Percentiles rank a stretch among this genome's conserved stretches.
Conservation (phyloP, 129 eudicot species). For the Deinandra increscens region DNA sequence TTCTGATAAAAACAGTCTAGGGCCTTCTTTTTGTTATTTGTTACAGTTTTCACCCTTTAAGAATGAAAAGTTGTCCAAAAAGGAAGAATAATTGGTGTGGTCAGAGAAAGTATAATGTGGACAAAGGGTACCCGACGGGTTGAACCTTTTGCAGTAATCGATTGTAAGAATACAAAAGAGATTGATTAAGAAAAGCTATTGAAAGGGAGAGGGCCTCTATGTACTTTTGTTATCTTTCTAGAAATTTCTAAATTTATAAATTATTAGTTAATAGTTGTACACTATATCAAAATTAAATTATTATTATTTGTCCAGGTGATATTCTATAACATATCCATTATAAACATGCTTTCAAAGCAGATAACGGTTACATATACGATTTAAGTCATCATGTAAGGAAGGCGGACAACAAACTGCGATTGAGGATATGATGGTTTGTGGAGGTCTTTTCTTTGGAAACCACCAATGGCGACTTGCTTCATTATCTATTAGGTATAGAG, state of each 20-base stretch:
- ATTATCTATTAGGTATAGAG: too few species aligned
- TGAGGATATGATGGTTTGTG: too few species aligned
- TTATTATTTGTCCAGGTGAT: too few species aligned
- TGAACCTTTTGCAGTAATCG: slow-evolving; percentile 46
- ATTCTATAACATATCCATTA: too few species aligned
- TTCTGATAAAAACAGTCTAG: slow-evolving; percentile 42
- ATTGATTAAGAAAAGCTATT: slow-evolving; percentile 15
- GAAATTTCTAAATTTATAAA: neutral
- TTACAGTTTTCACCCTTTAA: slow-evolving; percentile 21
- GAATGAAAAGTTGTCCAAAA: slow-evolving; percentile 7
- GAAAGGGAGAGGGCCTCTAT: slow-evolving; percentile 12
- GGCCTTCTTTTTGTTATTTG: slow-evolving; percentile 5
- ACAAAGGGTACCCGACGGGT: slow-evolving; percentile 62
- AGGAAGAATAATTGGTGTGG: slow-evolving; percentile 28
- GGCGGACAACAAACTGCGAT: too few species aligned
- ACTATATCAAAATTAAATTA: neutral
- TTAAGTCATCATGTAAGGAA: too few species aligned
- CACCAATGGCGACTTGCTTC: too few species aligned
- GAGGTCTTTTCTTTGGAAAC: too few species aligned
- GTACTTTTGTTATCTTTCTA: slow-evolving; percentile 22
- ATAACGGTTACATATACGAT: too few species aligned
- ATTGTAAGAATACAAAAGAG: slow-evolving; percentile 33
- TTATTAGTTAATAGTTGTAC: neutral
- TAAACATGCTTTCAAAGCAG: too few species aligned
- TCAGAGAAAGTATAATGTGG: slow-evolving; percentile 27